phyloP scores from a whole-genome alignment of 2,329 filamentous ascomycete genomes.

The Sporothrix brunneoviolacea region DNA sequence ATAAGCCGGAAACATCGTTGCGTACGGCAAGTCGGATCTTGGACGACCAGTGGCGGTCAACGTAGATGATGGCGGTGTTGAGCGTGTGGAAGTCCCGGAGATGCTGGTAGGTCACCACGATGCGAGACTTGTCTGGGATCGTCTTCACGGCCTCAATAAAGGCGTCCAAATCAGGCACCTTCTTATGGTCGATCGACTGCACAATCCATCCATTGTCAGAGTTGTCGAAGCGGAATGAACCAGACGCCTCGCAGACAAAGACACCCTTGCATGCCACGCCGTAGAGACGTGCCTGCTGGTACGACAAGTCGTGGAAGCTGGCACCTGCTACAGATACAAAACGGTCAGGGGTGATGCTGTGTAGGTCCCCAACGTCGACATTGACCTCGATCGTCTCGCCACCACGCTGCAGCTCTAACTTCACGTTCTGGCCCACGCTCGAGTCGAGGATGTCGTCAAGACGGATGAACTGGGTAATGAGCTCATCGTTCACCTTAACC shows the following conservation, averaged over 20 bases:
- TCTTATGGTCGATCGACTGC: constrained; percentile 85
- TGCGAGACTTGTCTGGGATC: constrained; percentile 74
- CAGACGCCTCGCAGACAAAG: constrained; percentile 88
- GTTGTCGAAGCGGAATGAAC: constrained; percentile 90
- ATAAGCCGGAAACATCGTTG: constrained; percentile 83
- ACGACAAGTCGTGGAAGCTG: constrained; percentile 93
- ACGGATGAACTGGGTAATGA: constrained; percentile 87
- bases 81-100: constrained; percentile 89
- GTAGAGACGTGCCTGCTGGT: constrained; percentile 94
- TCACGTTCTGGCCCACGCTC: constrained; percentile 71
- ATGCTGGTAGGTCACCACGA: constrained; percentile 94
- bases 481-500: constrained; percentile 85
- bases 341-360: constrained; percentile 89
- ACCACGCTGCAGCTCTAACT: constrained; percentile 77
- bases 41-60: constrained; percentile 91
- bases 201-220: constrained; percentile 90
- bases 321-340: constrained; percentile 92
- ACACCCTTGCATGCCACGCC: constrained; percentile 88
- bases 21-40: constrained; percentile 91
- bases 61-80: constrained; percentile 84
- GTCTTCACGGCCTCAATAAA: constrained; percentile 87
- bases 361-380: constrained; percentile 79
- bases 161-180: constrained; percentile 76
- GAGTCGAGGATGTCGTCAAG: constrained; percentile 89
- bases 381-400: constrained; percentile 82